These are phyloP conservation scores for Balamuthia mandrillaris DNA, from an alignment of 208 protist species.

Conservation along the genomic window DNA sequence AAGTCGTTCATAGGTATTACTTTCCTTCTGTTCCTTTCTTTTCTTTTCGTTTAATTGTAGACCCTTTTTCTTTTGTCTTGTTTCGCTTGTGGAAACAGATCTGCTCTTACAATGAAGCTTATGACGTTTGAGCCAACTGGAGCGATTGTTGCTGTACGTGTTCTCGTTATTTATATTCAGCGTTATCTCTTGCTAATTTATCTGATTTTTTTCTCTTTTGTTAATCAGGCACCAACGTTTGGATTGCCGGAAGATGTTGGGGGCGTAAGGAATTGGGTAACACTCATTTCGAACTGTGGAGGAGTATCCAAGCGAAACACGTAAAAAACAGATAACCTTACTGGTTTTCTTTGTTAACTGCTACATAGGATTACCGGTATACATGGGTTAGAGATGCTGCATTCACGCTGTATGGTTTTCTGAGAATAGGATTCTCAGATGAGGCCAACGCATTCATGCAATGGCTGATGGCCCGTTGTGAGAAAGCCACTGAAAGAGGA, in stretches of 20 bases:
- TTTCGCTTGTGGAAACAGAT: too few species aligned
- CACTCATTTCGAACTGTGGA: too few species aligned
- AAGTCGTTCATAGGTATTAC: constrained; percentile 61
- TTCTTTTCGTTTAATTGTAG: too few species aligned
- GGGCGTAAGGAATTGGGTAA: too few species aligned
- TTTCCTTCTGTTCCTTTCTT: too few species aligned
- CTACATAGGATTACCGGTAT: constrained; percentile 63
- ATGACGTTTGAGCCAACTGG: constrained; percentile 55
- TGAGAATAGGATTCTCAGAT: constrained; percentile 66
- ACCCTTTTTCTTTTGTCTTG: too few species aligned
- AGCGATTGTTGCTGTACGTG: not conserved
- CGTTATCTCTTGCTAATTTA: too few species aligned
- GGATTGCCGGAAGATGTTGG: too few species aligned
- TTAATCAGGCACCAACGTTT: too few species aligned
- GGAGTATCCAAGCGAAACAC: too few species aligned
- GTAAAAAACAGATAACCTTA: too few species aligned
- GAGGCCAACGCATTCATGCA: constrained; percentile 60
- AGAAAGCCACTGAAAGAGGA: not conserved
- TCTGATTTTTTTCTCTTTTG: too few species aligned
- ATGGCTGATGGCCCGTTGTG: constrained; percentile 50
- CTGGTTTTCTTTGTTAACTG: not conserved
- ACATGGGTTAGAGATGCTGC: constrained; percentile 62
- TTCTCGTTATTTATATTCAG: not conserved
- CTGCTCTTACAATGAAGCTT: constrained; percentile 57
- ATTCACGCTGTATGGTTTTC: constrained; percentile 64